These are phyloP conservation scores for Niebla homalea DNA, from an alignment of 495 filamentous ascomycete species.

Conservation along the genomic window DNA sequence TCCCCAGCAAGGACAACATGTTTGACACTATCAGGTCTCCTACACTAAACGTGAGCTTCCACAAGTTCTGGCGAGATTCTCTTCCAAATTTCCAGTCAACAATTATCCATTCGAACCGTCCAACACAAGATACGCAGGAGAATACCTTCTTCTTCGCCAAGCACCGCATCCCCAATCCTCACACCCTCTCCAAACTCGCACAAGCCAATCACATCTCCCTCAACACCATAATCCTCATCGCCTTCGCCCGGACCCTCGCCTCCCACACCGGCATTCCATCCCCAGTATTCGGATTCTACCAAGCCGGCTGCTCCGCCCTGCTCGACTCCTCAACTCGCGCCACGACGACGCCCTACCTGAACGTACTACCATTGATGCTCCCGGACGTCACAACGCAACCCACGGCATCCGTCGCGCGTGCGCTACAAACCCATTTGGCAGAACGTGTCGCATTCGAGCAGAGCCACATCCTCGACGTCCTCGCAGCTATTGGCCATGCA, in stretches of 20 bases:
- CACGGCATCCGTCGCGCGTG: background rate
- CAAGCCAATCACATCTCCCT: slow-evolving; percentile 14
- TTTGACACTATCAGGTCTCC: slow-evolving; percentile 13
- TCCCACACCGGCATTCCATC: slow-evolving; percentile 9
- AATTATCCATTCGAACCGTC: background rate
- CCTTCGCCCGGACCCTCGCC: slow-evolving; percentile 20
- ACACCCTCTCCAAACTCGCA: slow-evolving; percentile 11
- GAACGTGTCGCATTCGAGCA: slow-evolving; percentile 23
- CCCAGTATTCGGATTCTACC: slow-evolving; percentile 25
- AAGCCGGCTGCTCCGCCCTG: slow-evolving; percentile 21
- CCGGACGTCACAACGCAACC: background rate
- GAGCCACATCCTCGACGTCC: slow-evolving; percentile 18
- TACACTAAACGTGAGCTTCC: background rate
- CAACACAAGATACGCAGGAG: background rate
- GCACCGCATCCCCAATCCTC: background rate
- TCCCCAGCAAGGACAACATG: slow-evolving; percentile 15
- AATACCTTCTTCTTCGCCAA: slow-evolving; percentile 1
- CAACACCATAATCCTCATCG: slow-evolving; percentile 22
- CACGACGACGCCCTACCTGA: slow-evolving; percentile 20
- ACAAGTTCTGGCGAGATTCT: slow-evolving; percentile 7
- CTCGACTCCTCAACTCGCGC: slow-evolving; percentile 15
- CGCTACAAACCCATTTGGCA: slow-evolving; percentile 19
- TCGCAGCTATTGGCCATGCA: slow-evolving; percentile 7
- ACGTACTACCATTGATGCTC: slow-evolving; percentile 20
- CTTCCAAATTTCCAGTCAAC: slow-evolving; percentile 1